A percentile compares a stretch with the other conserved stretches of the same genome.
Conservation (phyloP, 495 filamentous ascomycete species). For the Trichoderma gamsii region DNA sequence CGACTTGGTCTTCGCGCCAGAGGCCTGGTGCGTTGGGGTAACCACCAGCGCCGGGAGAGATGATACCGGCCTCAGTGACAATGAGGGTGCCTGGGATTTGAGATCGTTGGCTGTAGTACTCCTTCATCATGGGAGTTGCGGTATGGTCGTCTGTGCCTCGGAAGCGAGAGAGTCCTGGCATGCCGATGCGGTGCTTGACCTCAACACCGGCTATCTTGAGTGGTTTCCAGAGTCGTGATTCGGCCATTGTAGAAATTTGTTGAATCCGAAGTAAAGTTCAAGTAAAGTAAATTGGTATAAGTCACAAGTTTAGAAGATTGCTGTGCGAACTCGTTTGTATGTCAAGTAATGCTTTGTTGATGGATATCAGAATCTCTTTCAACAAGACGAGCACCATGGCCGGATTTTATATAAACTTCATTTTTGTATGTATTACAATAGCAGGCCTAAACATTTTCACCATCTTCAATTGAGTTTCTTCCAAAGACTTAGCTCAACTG, state of each 20-base stretch:
- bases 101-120: slow-evolving; percentile 58
- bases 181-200: slow-evolving; percentile 8
- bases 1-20: slow-evolving; percentile 53
- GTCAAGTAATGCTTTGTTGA: neutral
- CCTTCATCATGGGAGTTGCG: neutral
- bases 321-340: neutral
- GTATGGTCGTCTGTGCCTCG: slow-evolving; percentile 2
- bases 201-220: neutral
- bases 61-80: slow-evolving; percentile 61
- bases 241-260: neutral
- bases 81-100: slow-evolving; percentile 53
- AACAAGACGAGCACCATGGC: neutral
- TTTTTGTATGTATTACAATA: too few species aligned
- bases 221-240: neutral
- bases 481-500: neutral
- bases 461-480: neutral
- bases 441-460: too few species aligned
- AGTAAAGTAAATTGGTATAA: neutral
- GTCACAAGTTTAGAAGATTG: neutral
- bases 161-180: slow-evolving; percentile 7
- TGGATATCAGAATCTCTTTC: neutral
- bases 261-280: neutral
- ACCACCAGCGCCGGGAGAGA: slow-evolving; percentile 48
- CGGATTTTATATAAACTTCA: too few species aligned
- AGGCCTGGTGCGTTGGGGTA: slow-evolving; percentile 58